A percentile compares a stretch with the other conserved stretches of the same genome.
Evolutionary conservation across 1,139 yeast genomes (phyloP).

Genomic region (Saccharomyces hybrid): DNA sequence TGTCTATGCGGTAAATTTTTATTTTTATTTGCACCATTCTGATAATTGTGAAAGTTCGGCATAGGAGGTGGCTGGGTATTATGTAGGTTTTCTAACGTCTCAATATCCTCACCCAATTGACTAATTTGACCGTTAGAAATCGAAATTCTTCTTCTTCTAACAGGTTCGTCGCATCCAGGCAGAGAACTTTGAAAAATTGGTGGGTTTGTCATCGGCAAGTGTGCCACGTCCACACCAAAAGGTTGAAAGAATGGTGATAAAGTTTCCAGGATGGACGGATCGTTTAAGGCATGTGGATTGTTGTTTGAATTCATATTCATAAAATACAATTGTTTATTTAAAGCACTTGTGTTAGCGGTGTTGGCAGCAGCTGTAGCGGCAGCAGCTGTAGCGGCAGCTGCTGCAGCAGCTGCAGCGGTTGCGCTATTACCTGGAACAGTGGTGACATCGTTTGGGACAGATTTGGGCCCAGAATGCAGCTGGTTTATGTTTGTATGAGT

Average conservation of each 20-base stretch:
- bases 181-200: conserved; percentile 53
- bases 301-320: conserved; percentile 7
- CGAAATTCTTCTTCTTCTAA: conserved; percentile 53
- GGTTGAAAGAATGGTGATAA: conserved; percentile 35
- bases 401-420: too few species aligned
- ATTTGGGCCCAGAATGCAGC: neutral
- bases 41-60: conserved; percentile 14
- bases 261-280: conserved; percentile 34
- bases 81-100: conserved; percentile 27
- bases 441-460: neutral
- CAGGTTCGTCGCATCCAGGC: conserved; percentile 33
- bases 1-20: neutral
- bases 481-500: neutral
- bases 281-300: conserved; percentile 19
- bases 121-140: conserved; percentile 79
- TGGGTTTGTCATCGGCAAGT: conserved; percentile 57
- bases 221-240: conserved; percentile 35
- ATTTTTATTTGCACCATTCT: conserved; percentile 3
- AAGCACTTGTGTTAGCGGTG: neutral
- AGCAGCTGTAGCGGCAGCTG: too few species aligned
- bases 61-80: conserved; percentile 34
- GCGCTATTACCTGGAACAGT: too few species aligned
- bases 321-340: neutral
- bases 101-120: conserved; percentile 41
- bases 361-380: neutral